phyloP scores from a whole-genome alignment of 441 rosid species.

The Manihot esculenta region DNA sequence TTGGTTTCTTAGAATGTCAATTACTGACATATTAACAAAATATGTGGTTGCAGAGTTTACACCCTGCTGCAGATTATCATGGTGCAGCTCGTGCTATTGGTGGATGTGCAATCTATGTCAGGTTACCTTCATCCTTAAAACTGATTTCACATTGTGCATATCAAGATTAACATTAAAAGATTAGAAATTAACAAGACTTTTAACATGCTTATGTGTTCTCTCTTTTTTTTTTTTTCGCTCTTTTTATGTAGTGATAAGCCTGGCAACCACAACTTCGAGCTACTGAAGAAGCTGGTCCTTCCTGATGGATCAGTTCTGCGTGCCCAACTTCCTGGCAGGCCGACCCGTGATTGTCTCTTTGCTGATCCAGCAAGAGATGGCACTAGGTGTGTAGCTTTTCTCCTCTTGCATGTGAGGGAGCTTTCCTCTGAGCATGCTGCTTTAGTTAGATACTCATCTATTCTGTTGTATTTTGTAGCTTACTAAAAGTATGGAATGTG shows the following conservation, averaged over 20 bases:
- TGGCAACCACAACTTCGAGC: slow-evolving; percentile 81
- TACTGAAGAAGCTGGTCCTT: slow-evolving; percentile 75
- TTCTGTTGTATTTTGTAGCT: slow-evolving; percentile 36
- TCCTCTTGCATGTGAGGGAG: neutral
- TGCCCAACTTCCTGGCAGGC: slow-evolving; percentile 85
- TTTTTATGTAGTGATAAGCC: slow-evolving; percentile 69
- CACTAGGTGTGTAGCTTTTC: slow-evolving; percentile 42
- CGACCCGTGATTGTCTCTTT: slow-evolving; percentile 83
- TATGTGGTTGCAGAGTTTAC: slow-evolving; percentile 64
- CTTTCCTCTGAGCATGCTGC: neutral
- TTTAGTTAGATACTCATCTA: neutral
- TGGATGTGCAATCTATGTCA: slow-evolving; percentile 93
- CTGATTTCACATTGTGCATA: neutral
- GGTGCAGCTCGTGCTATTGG: slow-evolving; percentile 92
- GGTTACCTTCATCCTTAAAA: slow-evolving; percentile 37
- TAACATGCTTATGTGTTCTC: slow-evolving; percentile 12
- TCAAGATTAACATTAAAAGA: neutral
- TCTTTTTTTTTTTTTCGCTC: neutral
- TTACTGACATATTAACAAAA: neutral
- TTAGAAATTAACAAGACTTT: slow-evolving; percentile 5
- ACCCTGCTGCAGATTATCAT: slow-evolving; percentile 88
- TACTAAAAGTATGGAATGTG: slow-evolving; percentile 87
- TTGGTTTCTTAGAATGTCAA: neutral
- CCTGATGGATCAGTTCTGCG: slow-evolving; percentile 94
- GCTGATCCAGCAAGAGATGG: slow-evolving; percentile 91